Evolutionary conservation across 176 grass and related monocot species (phyloP), one percentile per base, ranked within the genome.

Genomic region (Rhipidocladum racemiflorum): DNA sequence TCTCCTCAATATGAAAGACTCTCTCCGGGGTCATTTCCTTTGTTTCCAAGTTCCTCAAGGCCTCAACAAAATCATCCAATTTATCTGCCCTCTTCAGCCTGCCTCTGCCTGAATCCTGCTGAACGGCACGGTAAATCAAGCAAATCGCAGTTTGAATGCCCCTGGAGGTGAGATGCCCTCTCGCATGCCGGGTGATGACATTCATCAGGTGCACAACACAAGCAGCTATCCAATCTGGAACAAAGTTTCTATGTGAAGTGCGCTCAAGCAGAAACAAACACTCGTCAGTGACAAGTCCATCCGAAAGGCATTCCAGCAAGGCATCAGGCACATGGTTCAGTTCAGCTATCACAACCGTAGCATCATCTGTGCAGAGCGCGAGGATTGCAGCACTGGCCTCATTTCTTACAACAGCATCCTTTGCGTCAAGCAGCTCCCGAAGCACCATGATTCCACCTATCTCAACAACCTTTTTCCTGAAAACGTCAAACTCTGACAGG

Each of bases 231-330:
- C 53, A 9, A 8, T 60, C 53, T 32, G 3, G 29, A 40, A 39
- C 53, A 16, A 8, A 25, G 15, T 40, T 2, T 16, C 21, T 20
- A 25, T 39, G 5, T 15, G 32, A 39, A 14, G 54, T 23, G 8
- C 30, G 1, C 32, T 76, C 35, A 60, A 76, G 73, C n/a, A 76
- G 54, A 40, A 75, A 34, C 73, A 76, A 59, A 53, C 53, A 60
- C 21, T 76, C 34, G 6, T 75, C 72, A 23, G 50, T 24, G 21
- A 56, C 30, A 9, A 36, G 3, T 18, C 50, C 50, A 23, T 57
- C 72, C 6, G 21, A 25, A 59, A 76, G 73, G 73, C 73, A 76
- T 17, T 39, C 34, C 32, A 76, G 53, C 17, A 38, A 38, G 3
- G 34, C 53, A 25, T 60, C 10, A 27, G 71, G 70, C 32, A 75